Evolutionary conservation across 2,329 filamentous ascomycete genomes (phyloP).

Genomic region (Fusarium sp.): DNA sequence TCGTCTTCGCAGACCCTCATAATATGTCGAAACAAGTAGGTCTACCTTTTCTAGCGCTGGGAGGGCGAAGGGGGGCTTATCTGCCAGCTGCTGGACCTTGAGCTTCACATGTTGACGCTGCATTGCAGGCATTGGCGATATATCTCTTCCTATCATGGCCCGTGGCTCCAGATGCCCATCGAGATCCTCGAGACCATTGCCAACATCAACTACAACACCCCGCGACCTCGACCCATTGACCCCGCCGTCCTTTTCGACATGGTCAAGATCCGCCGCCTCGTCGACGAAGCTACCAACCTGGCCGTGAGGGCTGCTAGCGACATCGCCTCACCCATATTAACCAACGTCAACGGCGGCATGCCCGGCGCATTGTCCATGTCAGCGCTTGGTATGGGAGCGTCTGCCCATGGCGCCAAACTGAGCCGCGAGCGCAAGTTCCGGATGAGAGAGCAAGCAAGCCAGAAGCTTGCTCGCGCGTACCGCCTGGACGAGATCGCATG

Average conservation of each 20-base stretch:
- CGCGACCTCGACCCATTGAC: conserved; percentile 83
- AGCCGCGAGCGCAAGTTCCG: conserved; percentile 84
- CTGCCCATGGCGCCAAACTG: conserved; percentile 75
- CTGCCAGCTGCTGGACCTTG: conserved; percentile 3
- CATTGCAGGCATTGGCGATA: conserved; percentile 82
- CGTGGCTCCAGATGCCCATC: conserved; percentile 85
- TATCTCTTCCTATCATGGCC: conserved; percentile 86
- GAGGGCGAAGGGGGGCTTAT: background rate
- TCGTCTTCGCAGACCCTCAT: conserved; percentile 39
- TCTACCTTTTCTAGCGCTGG: conserved; percentile 41
- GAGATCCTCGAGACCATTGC: conserved; percentile 86
- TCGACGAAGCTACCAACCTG: conserved; percentile 85
- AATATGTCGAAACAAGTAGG: conserved; percentile 78
- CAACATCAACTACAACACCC: conserved; percentile 84
- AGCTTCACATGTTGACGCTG: conserved; percentile 27
- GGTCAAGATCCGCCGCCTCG: conserved; percentile 83
- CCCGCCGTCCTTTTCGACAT: conserved; percentile 87
- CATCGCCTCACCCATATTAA: conserved; percentile 75
- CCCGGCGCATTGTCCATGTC: conserved; percentile 38
- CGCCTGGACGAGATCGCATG: conserved; percentile 86
- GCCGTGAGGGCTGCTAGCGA: conserved; percentile 84
- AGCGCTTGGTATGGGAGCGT: conserved; percentile 56
- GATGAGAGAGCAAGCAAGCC: conserved; percentile 85
- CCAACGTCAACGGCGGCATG: conserved; percentile 65
- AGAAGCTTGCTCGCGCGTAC: conserved; percentile 84